Conservation (phyloP, 352 stramenopile genomes). For the Phytophthora ramorum region DNA sequence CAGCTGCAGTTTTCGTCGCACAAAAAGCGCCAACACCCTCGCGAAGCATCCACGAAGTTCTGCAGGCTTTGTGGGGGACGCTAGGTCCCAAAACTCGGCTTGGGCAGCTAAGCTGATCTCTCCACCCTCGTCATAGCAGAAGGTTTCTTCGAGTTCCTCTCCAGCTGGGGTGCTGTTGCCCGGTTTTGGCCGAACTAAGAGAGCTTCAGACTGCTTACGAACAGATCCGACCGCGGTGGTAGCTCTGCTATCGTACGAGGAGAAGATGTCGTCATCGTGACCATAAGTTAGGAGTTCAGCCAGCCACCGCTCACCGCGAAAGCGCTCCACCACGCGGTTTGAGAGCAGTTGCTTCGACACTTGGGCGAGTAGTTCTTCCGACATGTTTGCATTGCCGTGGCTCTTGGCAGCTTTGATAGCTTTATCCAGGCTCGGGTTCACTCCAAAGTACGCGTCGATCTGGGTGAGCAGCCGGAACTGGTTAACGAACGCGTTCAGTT, state of each 20-base stretch:
- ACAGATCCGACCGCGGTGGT: conserved; percentile 17
- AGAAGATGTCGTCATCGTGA: conserved; percentile 31
- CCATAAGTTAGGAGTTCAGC: conserved; percentile 50
- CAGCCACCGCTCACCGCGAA: conserved; percentile 59
- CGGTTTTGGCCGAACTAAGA: conserved; percentile 25
- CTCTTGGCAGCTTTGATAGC: conserved; percentile 30
- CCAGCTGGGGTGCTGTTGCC: conserved; percentile 4
- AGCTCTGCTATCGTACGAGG: conserved; percentile 36
- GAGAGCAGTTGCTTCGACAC: conserved; percentile 40
- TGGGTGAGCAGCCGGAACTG: conserved; percentile 47
- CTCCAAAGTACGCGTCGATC: conserved; percentile 55
- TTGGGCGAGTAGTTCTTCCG: conserved; percentile 40
- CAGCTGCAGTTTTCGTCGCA: conserved; percentile 41
- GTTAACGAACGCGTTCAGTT: conserved; percentile 44
- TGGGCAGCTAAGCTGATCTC: conserved; percentile 50
- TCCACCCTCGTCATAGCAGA: conserved; percentile 52
- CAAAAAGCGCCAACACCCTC: conserved; percentile 43
- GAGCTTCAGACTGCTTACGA: conserved; percentile 20
- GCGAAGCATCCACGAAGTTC: conserved; percentile 40
- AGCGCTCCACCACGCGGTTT: conserved; percentile 39
- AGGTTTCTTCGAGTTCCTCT: conserved; percentile 54
- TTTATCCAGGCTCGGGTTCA: conserved; percentile 43
- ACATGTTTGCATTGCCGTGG: conserved; percentile 20
- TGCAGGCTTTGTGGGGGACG: conserved; percentile 15
- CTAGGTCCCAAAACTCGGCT: conserved; percentile 50